Base-by-base conservation (phyloP, 1,284 basidiomycete genomes). In the Apiotrichum porosum region DNA sequence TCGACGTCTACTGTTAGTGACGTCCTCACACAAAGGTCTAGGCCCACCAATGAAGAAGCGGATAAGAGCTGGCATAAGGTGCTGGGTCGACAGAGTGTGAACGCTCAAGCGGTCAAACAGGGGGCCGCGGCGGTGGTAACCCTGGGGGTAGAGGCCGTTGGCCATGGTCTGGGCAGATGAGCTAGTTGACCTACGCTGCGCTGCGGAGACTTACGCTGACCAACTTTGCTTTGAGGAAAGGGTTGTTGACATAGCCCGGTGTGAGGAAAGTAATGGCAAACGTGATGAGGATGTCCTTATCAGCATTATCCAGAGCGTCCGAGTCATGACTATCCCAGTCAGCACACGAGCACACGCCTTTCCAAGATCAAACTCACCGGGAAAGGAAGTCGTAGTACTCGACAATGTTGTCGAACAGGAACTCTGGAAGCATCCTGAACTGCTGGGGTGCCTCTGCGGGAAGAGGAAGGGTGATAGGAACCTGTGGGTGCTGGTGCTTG, bases 241-340 rank as follows among this genome's bases (percentile, higher is more conserved):
- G 95, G 60, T 98, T 99, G 76, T 95, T 97, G 77, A 99, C 92
- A 69, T 94, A 97, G 82, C 87, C 89, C 6, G 91, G 95, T 8
- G 87, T 85, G 47, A 98, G 77, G 80, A 97, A 97, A 0, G 88
- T 91, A 57, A 97, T 78, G 32, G 84, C 81, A 72, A 97, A 98
- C 0, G 84, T 81, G 56, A 97, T 77, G n/a, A 98, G 76, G 60
- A 93, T 92, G 23, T 83, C 83, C 75, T 89, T 86, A 47, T 90
- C 88, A 0, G 86, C 78, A 37, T 88, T 72, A 52, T 88, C 85
- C 30, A 97, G 80, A 45, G 85, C 86, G 46, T 89, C 82, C 0
- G 90, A 91, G 2, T 83, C 78, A 49, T 83, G 79, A 37, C n/a
- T n/a, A n/a, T n/a, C 90, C 88, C 54, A 42, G 34, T 49, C 22